Percentiles rank a stretch among this genome's conserved stretches.
Evolutionary conservation across 805 yeast species (phyloP).

Genomic region (Metschnikowia cubensis): DNA sequence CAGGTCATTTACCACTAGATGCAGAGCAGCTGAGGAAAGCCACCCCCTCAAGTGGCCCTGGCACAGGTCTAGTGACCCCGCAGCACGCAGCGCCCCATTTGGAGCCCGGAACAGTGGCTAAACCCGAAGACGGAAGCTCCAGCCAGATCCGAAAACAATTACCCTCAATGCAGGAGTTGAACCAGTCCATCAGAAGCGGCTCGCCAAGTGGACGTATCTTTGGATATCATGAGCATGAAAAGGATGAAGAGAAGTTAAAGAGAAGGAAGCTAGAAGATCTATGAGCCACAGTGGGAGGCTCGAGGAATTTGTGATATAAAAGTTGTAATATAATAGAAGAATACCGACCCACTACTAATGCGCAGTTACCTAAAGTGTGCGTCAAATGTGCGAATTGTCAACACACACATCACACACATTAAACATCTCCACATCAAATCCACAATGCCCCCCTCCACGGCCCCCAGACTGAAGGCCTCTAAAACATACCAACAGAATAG

Average conservation of each 20-base stretch:
- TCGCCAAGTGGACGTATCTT: slow-evolving; percentile 4
- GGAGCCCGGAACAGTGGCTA: not conserved
- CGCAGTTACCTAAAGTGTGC: not conserved
- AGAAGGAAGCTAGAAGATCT: slow-evolving; percentile 14
- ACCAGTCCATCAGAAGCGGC: slow-evolving; percentile 25
- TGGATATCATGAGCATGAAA: slow-evolving; percentile 2
- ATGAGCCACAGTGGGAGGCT: not conserved
- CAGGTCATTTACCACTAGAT: not conserved
- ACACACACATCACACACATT: not conserved
- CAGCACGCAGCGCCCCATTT: slow-evolving; percentile 2
- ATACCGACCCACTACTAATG: not conserved
- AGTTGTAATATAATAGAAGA: slow-evolving; percentile 1
- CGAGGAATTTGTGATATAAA: not conserved
- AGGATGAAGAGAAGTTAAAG: slow-evolving; percentile 12
- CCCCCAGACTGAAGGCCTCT: not conserved
- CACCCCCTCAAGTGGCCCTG: not conserved
- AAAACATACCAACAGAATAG: slow-evolving; percentile 12
- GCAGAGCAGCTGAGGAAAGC: not conserved
- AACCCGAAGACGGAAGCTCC: not conserved
- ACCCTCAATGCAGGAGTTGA: slow-evolving; percentile 37
- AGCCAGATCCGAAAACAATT: slow-evolving; percentile 19
- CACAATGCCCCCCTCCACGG: not conserved
- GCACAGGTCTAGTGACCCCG: not conserved
- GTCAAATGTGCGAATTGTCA: not conserved
- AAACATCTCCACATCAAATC: not conserved